A percentile compares a stretch with the other conserved stretches of the same genome.
Evolutionary conservation across 2,329 filamentous ascomycete genomes (phyloP).

Genomic region (Stylonectria norvegica): DNA sequence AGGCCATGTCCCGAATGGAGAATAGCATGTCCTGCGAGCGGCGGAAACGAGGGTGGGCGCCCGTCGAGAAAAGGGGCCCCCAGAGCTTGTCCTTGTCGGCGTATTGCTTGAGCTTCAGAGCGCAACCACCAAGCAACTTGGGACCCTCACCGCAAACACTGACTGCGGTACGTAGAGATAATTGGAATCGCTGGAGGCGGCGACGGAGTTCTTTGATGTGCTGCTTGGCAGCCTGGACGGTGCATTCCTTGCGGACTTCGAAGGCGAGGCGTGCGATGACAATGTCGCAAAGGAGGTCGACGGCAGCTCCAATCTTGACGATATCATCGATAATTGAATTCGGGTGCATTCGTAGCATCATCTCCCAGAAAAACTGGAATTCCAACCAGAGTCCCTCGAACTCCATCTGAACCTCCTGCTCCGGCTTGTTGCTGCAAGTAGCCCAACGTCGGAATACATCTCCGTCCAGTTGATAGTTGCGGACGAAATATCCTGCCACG

Average conservation of each 20-base stretch:
- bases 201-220: conserved; percentile 8
- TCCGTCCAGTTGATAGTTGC: conserved; percentile 4
- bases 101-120: conserved; percentile 8
- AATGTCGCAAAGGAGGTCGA: conserved; percentile 13
- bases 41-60: too few species aligned
- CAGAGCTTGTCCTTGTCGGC: conserved; percentile 13
- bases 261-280: conserved; percentile 1
- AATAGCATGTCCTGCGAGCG: conserved; percentile 2
- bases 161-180: conserved; percentile 4
- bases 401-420: conserved; percentile 2
- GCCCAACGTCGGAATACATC: neutral
- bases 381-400: conserved; percentile 13
- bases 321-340: conserved; percentile 4
- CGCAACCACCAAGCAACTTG: conserved; percentile 13
- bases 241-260: neutral
- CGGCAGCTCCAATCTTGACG: conserved; percentile 6
- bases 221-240: neutral
- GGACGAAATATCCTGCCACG: conserved; percentile 6
- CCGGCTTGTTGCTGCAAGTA: neutral
- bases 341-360: conserved; percentile 15
- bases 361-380: conserved; percentile 15
- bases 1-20: conserved; percentile 11
- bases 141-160: conserved; percentile 6
- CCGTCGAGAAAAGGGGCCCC: too few species aligned
- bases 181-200: conserved; percentile 8